Conservation (phyloP, 2,329 filamentous ascomycete species). For the Basipetospora sp. region DNA sequence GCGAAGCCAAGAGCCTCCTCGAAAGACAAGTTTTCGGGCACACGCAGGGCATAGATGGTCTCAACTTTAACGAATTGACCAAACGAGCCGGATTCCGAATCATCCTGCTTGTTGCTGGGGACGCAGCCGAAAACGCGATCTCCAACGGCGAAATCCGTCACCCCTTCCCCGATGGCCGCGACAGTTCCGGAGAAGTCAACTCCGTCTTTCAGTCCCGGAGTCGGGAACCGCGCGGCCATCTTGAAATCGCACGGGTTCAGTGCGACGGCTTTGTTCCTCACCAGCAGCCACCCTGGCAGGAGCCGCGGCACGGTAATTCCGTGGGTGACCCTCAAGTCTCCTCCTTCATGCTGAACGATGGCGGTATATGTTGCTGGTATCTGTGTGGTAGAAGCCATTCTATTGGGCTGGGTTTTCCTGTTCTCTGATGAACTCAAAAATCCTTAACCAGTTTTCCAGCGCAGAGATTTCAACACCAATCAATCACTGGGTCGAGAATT, state of each 20-base stretch:
- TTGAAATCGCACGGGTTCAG: conserved; percentile 25
- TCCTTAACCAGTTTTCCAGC: no score
- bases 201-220: conserved; percentile 17
- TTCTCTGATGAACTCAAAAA: no score
- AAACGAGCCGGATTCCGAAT: conserved; percentile 26
- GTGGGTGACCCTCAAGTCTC: conserved; percentile 2
- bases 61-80: conserved; percentile 25
- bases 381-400: not conserved
- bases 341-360: conserved; percentile 4
- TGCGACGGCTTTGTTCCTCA: conserved; percentile 20
- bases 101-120: conserved; percentile 18
- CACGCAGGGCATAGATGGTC: conserved; percentile 25
- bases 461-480: no score
- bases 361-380: conserved; percentile 2
- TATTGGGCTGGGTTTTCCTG: no score
- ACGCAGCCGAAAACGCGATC: conserved; percentile 29
- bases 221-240: conserved; percentile 14
- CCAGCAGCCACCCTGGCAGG: conserved; percentile 13
- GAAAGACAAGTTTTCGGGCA: conserved; percentile 28
- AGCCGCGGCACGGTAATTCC: not conserved
- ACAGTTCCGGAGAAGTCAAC: conserved; percentile 31
- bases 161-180: conserved; percentile 26
- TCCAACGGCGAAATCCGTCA: conserved; percentile 28
- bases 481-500: no score
- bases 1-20: conserved; percentile 33